These are phyloP conservation scores for Calonectria crousiana DNA, from an alignment of 2,329 filamentous ascomycete genomes.

Conservation along the genomic window DNA sequence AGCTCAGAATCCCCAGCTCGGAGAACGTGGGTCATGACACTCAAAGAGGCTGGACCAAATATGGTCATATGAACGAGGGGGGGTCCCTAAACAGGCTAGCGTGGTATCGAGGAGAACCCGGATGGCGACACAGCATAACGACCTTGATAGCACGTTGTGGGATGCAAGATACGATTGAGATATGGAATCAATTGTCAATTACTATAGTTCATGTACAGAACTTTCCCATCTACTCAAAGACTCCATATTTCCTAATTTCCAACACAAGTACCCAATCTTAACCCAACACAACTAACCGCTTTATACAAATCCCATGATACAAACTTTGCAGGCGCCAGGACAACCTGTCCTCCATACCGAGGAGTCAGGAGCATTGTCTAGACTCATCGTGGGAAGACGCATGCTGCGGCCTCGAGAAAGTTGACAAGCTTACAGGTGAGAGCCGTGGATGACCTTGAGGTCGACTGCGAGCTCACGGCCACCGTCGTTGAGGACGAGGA, in stretches of 20 bases:
- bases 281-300: slow-evolving; percentile 36
- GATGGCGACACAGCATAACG: slow-evolving; percentile 10
- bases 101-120: neutral
- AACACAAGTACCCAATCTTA: slow-evolving; percentile 49
- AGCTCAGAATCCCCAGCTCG: neutral
- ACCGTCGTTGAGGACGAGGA: slow-evolving; percentile 94
- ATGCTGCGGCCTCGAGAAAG: slow-evolving; percentile 37
- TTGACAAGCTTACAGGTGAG: slow-evolving; percentile 66
- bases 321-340: slow-evolving; percentile 40
- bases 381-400: slow-evolving; percentile 38
- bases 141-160: slow-evolving; percentile 26
- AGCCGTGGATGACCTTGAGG: slow-evolving; percentile 97
- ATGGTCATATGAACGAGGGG: neutral
- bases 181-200: slow-evolving; percentile 48
- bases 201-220: slow-evolving; percentile 57
- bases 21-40: neutral
- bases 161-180: slow-evolving; percentile 27
- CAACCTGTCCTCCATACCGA: slow-evolving; percentile 33
- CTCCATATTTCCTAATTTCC: slow-evolving; percentile 52
- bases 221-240: slow-evolving; percentile 57
- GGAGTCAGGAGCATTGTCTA: slow-evolving; percentile 32
- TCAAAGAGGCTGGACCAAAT: neutral
- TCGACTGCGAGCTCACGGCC: slow-evolving; percentile 96
- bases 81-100: slow-evolving; percentile 12
- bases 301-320: slow-evolving; percentile 44